Conservation (phyloP, 2,329 filamentous ascomycete species). For the Fonsecaea pedrosoi region DNA sequence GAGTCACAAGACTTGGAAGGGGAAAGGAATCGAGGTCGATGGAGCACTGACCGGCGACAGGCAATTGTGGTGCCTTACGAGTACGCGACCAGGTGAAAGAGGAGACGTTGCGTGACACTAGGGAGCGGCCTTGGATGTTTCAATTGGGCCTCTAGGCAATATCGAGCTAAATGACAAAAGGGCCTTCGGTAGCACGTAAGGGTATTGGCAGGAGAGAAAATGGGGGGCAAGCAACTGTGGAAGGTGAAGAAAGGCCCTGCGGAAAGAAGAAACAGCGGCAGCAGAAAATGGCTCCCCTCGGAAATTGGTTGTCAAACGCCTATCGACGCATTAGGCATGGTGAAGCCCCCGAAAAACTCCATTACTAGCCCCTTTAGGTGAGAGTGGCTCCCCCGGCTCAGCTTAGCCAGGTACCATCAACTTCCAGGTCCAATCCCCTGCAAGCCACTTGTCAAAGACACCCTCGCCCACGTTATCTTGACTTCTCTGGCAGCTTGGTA, state of each 20-base stretch:
- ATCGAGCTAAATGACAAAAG: slow-evolving; percentile 6
- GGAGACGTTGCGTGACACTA: slow-evolving; percentile 7
- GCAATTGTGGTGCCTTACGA: background rate
- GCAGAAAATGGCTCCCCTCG: slow-evolving; percentile 14
- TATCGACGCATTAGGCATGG: slow-evolving; percentile 14
- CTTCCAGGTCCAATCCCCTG: slow-evolving; percentile 3
- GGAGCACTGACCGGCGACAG: slow-evolving; percentile 6
- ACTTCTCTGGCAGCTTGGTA: background rate
- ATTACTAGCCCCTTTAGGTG: background rate
- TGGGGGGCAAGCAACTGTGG: background rate
- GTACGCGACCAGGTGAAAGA: background rate
- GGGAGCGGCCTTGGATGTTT: slow-evolving; percentile 7
- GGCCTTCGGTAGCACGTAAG: background rate
- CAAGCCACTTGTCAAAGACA: background rate
- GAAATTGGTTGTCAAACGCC: slow-evolving; percentile 27
- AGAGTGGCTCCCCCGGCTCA: slow-evolving; percentile 2
- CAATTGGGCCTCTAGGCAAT: slow-evolving; percentile 18
- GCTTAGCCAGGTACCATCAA: slow-evolving; percentile 23
- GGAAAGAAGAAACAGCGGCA: background rate
- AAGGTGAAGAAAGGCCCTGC: background rate
- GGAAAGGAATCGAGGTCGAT: slow-evolving; percentile 13
- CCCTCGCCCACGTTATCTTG: slow-evolving; percentile 12
- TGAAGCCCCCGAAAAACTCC: background rate
- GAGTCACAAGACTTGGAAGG: slow-evolving; percentile 20
- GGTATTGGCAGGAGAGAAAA: background rate